Evolutionary conservation across 225 moss, liverwort and hornwort genomes (phyloP), one percentile per base, ranked within the genome.

Genomic region (Thuidium tamariscinum): DNA sequence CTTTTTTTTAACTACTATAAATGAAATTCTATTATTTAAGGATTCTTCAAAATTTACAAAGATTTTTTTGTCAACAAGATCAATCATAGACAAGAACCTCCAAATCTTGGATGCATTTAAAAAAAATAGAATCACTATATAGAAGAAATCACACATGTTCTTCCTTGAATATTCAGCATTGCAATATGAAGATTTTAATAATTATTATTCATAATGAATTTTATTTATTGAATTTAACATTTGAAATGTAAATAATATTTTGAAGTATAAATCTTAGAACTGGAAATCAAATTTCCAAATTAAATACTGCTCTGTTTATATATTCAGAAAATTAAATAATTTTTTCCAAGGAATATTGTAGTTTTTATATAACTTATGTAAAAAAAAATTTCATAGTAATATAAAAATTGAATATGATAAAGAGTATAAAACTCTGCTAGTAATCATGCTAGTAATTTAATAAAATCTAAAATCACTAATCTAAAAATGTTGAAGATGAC

Each of bases 341-440:
- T 4, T 13, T 74, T 12, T 34, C 1, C 7, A 73, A 49, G n/a
- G n/a, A 49, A 3, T 13, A 5, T n/a, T 52, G 4, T 52, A 1
- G 1, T 22, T 54, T 74, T 16, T 3, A 25, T 9, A 16, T 16
- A 25, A 14, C 0, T n/a, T 56, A 1, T 56, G 1, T 10, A 27
- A 39, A n/a, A n/a, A n/a, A n/a, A n/a, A n/a, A n/a, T n/a, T 25
- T 27, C 4, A 26, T 77, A 55, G 0, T 37, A 36, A 37, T 37
- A 17, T 10, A 6, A 3, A 76, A 10, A 9, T 26, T 55, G 16
- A 56, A 0, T n/a, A 2, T 54, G 0, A 36, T 23, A 16, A 14
- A 9, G 15, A 15, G 0, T 14, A 36, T 37, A 4, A 37, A 37
- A 26, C 0, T 0, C 0, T 7, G 7, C 1, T 16, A 26, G 10